Percentiles rank a stretch among this genome's conserved stretches.
These are phyloP conservation scores for Naganishia kalamii DNA, from an alignment of 768 basidiomycete species.

Conservation along the genomic window DNA sequence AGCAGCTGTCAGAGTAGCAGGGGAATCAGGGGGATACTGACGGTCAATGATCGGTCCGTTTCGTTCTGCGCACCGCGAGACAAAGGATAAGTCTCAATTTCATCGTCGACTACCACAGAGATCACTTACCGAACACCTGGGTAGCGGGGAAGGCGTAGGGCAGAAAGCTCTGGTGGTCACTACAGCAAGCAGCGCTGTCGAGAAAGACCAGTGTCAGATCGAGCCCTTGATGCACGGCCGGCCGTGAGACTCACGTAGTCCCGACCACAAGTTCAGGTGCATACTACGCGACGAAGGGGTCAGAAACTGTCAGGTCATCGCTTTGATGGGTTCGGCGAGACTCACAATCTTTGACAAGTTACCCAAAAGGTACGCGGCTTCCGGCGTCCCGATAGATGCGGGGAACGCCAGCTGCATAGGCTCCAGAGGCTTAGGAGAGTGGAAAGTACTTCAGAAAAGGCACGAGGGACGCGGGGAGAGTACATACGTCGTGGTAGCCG, in stretches of 20 bases:
- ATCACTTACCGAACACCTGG: slow-evolving; percentile 60
- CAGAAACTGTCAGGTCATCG: slow-evolving; percentile 61
- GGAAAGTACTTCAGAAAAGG: neutral
- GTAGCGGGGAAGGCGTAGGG: slow-evolving; percentile 77
- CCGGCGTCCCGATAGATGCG: slow-evolving; percentile 66
- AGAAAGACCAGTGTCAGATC: neutral
- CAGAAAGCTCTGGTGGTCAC: slow-evolving; percentile 66
- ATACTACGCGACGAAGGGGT: slow-evolving; percentile 33
- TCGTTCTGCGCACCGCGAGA: slow-evolving; percentile 52
- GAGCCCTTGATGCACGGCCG: neutral
- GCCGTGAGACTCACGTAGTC: neutral
- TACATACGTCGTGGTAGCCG: slow-evolving; percentile 60
- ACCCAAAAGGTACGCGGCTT: slow-evolving; percentile 66
- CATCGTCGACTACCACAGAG: slow-evolving; percentile 51
- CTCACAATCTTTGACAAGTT: slow-evolving; percentile 74
- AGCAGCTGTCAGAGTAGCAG: neutral
- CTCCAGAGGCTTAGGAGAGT: slow-evolving; percentile 53
- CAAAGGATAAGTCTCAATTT: slow-evolving; percentile 23
- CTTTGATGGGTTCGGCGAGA: slow-evolving; percentile 67
- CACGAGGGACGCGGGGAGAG: neutral
- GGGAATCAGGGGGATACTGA: neutral
- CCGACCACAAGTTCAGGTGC: slow-evolving; percentile 39
- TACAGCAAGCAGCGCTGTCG: slow-evolving; percentile 70
- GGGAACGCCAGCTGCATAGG: slow-evolving; percentile 79
- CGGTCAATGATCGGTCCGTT: slow-evolving; percentile 68